Evolutionary conservation across 805 yeast genomes (phyloP).

Genomic region (Torulaspora gathmanii): DNA sequence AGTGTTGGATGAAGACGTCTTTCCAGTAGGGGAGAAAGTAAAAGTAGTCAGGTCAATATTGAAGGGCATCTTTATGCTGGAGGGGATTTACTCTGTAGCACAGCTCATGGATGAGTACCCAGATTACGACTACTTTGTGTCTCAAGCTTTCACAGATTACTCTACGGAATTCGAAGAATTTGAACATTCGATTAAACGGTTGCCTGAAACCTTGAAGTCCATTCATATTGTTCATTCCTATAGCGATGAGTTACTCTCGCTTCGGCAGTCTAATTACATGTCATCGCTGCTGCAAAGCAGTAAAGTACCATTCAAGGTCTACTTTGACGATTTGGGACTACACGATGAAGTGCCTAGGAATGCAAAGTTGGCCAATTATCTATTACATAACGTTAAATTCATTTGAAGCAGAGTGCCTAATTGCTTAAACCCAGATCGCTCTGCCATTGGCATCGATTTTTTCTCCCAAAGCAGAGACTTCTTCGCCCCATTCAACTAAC

Average conservation of each 20-base stretch:
- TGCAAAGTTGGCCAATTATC: constrained; percentile 37
- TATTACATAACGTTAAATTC: constrained; percentile 16
- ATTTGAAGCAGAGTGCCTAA: background rate
- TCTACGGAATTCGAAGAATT: constrained; percentile 25
- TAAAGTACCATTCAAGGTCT: constrained; percentile 18
- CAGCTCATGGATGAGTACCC: constrained; percentile 59
- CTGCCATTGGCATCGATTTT: constrained; percentile 59
- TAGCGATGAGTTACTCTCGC: constrained; percentile 59
- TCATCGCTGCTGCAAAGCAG: constrained; percentile 32
- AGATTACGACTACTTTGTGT: constrained; percentile 50
- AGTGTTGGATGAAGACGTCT: constrained; percentile 3
- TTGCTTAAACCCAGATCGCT: constrained; percentile 54
- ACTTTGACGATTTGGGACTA: constrained; percentile 45
- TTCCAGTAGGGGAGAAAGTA: constrained; percentile 4
- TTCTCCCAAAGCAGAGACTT: constrained; percentile 60
- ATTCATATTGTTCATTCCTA: constrained; percentile 54
- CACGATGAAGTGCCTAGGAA: constrained; percentile 62
- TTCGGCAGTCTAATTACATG: constrained; percentile 46
- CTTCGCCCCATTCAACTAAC: constrained; percentile 70
- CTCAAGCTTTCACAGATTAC: constrained; percentile 48
- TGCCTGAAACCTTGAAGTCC: constrained; percentile 13
- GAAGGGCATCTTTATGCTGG: constrained; percentile 43
- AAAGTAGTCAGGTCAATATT: constrained; percentile 13
- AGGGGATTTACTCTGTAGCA: constrained; percentile 62
- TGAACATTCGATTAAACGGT: constrained; percentile 4